Conservation (phyloP, 2,329 filamentous ascomycete species). For the Penicillium decumbens region DNA sequence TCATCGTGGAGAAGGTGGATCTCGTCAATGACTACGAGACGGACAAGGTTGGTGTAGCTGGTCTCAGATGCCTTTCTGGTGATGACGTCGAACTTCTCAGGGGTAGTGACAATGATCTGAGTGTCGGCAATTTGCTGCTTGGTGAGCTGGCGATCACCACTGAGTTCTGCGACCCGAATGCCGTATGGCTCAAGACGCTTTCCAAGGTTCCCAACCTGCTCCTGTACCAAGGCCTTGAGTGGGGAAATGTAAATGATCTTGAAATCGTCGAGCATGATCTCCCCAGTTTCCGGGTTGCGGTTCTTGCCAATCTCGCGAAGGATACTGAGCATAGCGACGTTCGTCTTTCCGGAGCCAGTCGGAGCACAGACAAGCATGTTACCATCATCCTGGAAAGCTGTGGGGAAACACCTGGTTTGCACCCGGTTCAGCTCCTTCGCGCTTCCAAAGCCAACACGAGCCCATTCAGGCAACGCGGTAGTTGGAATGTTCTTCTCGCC, state of each 20-base stretch:
- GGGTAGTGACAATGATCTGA: constrained; percentile 95
- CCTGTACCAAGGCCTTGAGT: constrained; percentile 89
- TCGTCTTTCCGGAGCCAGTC: constrained; percentile 96
- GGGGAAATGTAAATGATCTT: constrained; percentile 98
- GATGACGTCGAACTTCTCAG: constrained; percentile 99
- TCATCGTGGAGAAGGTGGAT: constrained; percentile 98
- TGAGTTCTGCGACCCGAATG: constrained; percentile 89
- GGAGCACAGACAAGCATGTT: constrained; percentile 98
- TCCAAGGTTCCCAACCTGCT: constrained; percentile 97
- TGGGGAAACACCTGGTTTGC: constrained; percentile 86
- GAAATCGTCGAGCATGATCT: constrained; percentile 92
- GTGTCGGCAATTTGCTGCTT: constrained; percentile 98
- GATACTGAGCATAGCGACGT: constrained; percentile 96
- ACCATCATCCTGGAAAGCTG: constrained; percentile 87
- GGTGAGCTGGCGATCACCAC: constrained; percentile 93
- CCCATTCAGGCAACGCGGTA: constrained; percentile 87
- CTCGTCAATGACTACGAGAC: constrained; percentile 93
- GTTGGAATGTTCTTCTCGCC: constrained; percentile 78
- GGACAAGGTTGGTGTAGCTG: constrained; percentile 95
- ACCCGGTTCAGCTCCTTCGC: constrained; percentile 89
- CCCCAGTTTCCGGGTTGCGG: constrained; percentile 79
- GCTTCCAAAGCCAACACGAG: constrained; percentile 75
- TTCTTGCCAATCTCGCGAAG: constrained; percentile 96
- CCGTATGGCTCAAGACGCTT: constrained; percentile 85
- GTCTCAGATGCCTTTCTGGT: constrained; percentile 95